These are phyloP conservation scores for Trypanosoma cruzi DNA, from an alignment of 208 protist species.

Conservation along the genomic window DNA sequence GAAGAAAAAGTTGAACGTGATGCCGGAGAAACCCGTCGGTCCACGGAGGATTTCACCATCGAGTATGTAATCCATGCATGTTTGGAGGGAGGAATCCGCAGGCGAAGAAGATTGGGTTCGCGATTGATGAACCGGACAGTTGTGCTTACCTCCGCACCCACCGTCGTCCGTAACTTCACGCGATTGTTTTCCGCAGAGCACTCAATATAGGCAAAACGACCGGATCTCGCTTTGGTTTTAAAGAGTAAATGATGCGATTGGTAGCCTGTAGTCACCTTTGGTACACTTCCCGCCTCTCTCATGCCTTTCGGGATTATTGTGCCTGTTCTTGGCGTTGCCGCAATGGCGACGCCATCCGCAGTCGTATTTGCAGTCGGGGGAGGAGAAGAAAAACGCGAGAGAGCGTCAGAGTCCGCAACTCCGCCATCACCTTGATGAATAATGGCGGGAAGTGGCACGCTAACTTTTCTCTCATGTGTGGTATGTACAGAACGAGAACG, in stretches of 20 bases:
- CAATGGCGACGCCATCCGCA: neutral
- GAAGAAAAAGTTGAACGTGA: neutral
- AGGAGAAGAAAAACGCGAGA: neutral
- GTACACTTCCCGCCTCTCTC: neutral
- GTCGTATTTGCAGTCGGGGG: neutral
- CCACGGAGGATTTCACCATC: slow-evolving; percentile 33
- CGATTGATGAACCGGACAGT: slow-evolving; percentile 79
- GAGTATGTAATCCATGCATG: slow-evolving; percentile 77
- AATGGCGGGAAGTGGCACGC: neutral
- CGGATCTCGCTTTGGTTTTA: neutral
- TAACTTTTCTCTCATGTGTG: neutral
- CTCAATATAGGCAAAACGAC: slow-evolving; percentile 34
- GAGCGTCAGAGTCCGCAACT: neutral
- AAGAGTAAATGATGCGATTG: neutral
- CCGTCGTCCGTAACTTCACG: slow-evolving; percentile 43
- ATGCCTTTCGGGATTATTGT: neutral
- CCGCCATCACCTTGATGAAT: neutral
- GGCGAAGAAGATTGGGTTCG: slow-evolving; percentile 44
- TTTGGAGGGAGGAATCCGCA: slow-evolving; percentile 62
- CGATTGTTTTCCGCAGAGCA: slow-evolving; percentile 47
- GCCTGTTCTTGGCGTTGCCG: neutral
- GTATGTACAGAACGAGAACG: neutral
- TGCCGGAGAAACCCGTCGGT: slow-evolving; percentile 29
- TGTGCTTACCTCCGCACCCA: slow-evolving; percentile 28
- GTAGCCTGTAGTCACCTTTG: neutral